Evolutionary conservation across 306 rosid genomes (phyloP).

Genomic region (Trifolium fragiferum): DNA sequence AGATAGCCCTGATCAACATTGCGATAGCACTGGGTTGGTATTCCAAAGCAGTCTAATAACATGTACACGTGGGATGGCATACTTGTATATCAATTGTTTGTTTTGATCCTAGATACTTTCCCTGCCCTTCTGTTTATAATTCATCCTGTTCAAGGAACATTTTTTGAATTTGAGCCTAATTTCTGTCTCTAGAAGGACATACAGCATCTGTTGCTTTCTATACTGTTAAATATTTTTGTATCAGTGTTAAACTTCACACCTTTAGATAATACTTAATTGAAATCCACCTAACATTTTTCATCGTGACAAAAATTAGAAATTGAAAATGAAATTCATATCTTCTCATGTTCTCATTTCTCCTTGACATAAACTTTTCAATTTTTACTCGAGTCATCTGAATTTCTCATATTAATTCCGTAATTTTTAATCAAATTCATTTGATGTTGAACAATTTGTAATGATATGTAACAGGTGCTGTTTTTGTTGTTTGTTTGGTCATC

Average conservation of each 20-base stretch:
- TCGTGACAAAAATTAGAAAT: slow-evolving; percentile 33
- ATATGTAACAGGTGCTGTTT: slow-evolving; percentile 79
- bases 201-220: slow-evolving; percentile 15
- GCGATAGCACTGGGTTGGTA: slow-evolving; percentile 84
- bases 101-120: slow-evolving; percentile 20
- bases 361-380: slow-evolving; percentile 32
- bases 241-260: slow-evolving; percentile 5
- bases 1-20: slow-evolving; percentile 73
- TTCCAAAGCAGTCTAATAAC: slow-evolving; percentile 29
- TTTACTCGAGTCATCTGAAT: slow-evolving; percentile 24
- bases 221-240: slow-evolving; percentile 32
- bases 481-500: slow-evolving; percentile 79
- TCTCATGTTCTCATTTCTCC: slow-evolving; percentile 25
- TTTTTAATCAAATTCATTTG: slow-evolving; percentile 26
- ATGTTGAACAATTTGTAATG: slow-evolving; percentile 37
- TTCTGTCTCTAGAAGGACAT: slow-evolving; percentile 8
- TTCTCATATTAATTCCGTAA: slow-evolving; percentile 3
- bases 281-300: neutral
- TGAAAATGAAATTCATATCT: slow-evolving; percentile 27
- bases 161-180: slow-evolving; percentile 21
- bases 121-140: neutral
- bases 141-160: slow-evolving; percentile 17
- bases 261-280: slow-evolving; percentile 9
- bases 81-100: slow-evolving; percentile 13
- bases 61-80: slow-evolving; percentile 2